Conservation (phyloP, 176 grass and related monocot genomes). For the Triticum monococcum region DNA sequence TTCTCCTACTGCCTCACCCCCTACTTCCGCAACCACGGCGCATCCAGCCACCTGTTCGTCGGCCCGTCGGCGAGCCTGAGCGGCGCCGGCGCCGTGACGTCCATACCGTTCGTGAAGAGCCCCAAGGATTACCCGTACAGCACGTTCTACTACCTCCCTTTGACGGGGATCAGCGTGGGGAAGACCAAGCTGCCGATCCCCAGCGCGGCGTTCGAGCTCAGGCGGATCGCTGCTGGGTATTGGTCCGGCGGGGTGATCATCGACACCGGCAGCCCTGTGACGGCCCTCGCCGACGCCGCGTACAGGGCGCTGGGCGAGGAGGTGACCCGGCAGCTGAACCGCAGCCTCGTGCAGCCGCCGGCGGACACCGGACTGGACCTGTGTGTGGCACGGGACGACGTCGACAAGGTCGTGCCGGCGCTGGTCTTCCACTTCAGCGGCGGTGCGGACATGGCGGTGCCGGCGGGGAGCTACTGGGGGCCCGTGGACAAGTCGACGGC, state of each 20-base stretch:
- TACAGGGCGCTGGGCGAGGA: not conserved
- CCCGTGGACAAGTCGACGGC: not conserved
- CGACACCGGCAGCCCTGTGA: conserved; percentile 19
- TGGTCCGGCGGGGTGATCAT: not conserved
- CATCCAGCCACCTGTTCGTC: conserved; percentile 33
- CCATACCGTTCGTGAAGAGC: conserved; percentile 22
- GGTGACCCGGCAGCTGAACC: not conserved
- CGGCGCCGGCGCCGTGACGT: not conserved
- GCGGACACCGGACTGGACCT: not conserved
- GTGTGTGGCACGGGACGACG: not conserved
- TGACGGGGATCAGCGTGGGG: conserved; percentile 17
- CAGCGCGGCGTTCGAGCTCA: not conserved
- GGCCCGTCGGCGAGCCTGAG: not conserved
- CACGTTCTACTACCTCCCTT: conserved; percentile 29
- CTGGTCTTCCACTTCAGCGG: conserved; percentile 30
- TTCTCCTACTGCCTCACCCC: conserved; percentile 40
- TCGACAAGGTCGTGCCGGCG: not conserved
- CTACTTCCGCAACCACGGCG: not conserved
- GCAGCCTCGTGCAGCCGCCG: conserved; percentile 24
- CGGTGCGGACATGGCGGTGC: conserved; percentile 13
- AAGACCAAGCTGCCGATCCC: conserved; percentile 4
- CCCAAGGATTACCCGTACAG: not conserved
- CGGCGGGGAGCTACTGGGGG: conserved; percentile 17
- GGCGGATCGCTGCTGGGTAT: not conserved
- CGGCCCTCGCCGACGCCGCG: not conserved